Evolutionary conservation across 805 yeast species (phyloP).

Genomic region (Candida ulmi): DNA sequence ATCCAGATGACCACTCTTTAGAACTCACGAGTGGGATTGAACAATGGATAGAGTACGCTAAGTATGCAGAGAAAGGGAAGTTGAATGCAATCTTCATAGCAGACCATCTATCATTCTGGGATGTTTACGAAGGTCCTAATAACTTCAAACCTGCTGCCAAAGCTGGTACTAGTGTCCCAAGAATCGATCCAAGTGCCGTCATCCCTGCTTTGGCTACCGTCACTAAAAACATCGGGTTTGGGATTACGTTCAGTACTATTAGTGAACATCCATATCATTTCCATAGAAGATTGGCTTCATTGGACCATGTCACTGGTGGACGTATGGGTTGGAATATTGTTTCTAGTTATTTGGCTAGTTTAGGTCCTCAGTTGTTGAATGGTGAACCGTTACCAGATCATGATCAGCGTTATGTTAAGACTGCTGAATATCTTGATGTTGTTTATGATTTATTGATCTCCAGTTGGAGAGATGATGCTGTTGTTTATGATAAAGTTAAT

Average conservation of each 20-base stretch:
- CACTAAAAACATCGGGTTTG: constrained; percentile 32
- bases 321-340: constrained; percentile 38
- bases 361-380: background rate
- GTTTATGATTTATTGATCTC: constrained; percentile 1
- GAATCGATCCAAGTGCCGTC: constrained; percentile 27
- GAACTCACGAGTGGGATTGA: constrained; percentile 2
- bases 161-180: constrained; percentile 21
- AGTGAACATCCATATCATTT: constrained; percentile 33
- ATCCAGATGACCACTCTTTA: constrained; percentile 3
- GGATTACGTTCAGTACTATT: constrained; percentile 34
- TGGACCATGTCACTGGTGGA: constrained; percentile 34
- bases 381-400: background rate
- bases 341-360: background rate
- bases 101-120: constrained; percentile 32
- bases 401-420: constrained; percentile 1
- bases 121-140: constrained; percentile 32
- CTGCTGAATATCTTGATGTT: constrained; percentile 1
- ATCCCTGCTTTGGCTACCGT: constrained; percentile 33
- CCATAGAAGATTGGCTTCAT: constrained; percentile 30
- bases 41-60: constrained; percentile 27
- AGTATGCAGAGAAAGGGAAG: constrained; percentile 30
- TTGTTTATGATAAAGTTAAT: background rate
- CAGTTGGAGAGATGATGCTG: constrained; percentile 1
- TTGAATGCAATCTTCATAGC: constrained; percentile 31
- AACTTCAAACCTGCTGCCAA: constrained; percentile 27